Evolutionary conservation across 352 stramenopile species (phyloP), one percentile per base, ranked within the genome.

Genomic region (Globisporangium spinosum): DNA sequence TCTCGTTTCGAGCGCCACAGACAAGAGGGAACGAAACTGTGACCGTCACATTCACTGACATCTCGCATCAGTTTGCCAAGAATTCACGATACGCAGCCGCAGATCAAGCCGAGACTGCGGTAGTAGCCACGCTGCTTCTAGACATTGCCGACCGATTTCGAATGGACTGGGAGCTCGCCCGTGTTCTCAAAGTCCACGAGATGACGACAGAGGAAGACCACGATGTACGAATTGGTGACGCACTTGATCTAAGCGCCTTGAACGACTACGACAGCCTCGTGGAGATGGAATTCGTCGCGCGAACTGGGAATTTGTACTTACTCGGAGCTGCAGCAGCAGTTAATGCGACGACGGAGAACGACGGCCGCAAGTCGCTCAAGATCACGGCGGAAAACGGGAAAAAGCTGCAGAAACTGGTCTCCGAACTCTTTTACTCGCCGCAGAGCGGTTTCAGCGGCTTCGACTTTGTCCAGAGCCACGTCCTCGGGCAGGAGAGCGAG

Each of bases 381-480:
- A 32, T 72, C 23, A 23, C 22, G 23, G 62, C 47, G 23, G 25
- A n/a, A 20, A n/a, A 51, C 23, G 45, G 61, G 10, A 15, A 40
- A 10, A 38, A 15, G 8, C 68, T 69, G 22, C 62, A 45, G 38
- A 22, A 53, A 29, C 34, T 64, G 15, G 23, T 72, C n/a, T 43
- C 56, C 1, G 13, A 27, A n/a, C 62, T 74, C 12, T 58, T 61
- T 22, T 74, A 74, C 27, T 29, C 64, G 0, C 69, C 69, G 2
- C 55, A 57, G 6, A 23, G 7, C 25, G 27, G 72, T 32, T 74
- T 74, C 34, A 45, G 65, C 17, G 69, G 65, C 23, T 34, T 69
- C 10, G 69, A 74, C 32, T 22, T 51, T 15, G 56, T 72, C 23
- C 2, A 53, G 40, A 61, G 27, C 20, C 34, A 29, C 13, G 27